Evolutionary conservation across 2,329 filamentous ascomycete species (phyloP), one percentile per base, ranked within the genome.

Genomic region (Cercospora zeina): DNA sequence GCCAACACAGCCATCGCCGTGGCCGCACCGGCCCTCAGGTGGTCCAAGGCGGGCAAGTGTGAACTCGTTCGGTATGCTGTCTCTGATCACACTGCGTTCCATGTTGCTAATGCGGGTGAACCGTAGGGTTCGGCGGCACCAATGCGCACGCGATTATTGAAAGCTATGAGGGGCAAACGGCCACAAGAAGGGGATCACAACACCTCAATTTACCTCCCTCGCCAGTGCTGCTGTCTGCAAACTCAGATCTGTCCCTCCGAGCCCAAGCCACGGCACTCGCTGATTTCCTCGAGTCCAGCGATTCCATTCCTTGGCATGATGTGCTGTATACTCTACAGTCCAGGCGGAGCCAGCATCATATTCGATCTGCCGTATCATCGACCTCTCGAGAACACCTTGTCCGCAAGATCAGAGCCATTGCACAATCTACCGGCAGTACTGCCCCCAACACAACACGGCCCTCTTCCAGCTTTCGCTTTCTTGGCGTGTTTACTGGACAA

Each of bases 21-120:
- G 59, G 62, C 62, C 59, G 16, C 13, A 58, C 36, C 3, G 53
- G 39, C 34, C 16, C 14, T 14, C 19, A 30, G 50, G 13, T 16
- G 37, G 10, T 16, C 54, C 62, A 47, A 53, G 64, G 45, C 58
- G 66, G 21, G 54, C 56, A 10, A 54, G 51, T 42, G 62, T 67
- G 19, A 70, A 70, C 57, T 64, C 53, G 31, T 71, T 72, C 45
- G 69, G 70, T 55, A 34, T 55, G 53, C 14, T 36, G 53, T 55
- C 33, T 55, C 8, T 36, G n/a, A n/a, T n/a, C n/a, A n/a, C n/a
- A n/a, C n/a, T n/a, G n/a, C n/a, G n/a, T 33, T 16, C 33, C 33
- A 39, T 13, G 7, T 27, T 37, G 31, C 16, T 55, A 14, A 37
- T 10, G 19, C 33, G 53, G 14, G 31, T 39, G 27, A 55, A 39